Conservation (phyloP, 106 monocot genomes). For the Dendrobium officinale region DNA sequence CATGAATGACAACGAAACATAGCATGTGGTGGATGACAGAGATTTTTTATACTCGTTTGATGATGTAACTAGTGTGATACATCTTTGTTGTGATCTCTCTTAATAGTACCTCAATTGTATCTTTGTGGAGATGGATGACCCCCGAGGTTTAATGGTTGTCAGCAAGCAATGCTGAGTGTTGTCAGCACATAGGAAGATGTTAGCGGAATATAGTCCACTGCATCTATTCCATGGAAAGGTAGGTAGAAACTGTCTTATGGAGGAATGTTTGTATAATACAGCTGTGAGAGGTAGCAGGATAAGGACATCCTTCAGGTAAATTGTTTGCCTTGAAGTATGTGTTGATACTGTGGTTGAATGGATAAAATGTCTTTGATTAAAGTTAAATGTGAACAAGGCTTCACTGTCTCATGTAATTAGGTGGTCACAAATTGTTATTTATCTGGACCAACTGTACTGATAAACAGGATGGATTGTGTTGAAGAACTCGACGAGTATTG, state of each 20-base stretch:
- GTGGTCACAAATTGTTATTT: no score
- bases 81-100: not conserved
- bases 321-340: not conserved
- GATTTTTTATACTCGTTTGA: not conserved
- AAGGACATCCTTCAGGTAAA: not conserved
- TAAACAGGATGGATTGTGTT: no score
- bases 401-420: no score
- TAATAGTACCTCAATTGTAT: not conserved
- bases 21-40: no score
- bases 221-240: constrained; percentile 1
- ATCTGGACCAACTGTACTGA: no score
- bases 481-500: no score
- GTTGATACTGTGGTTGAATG: not conserved
- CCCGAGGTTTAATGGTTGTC: not conserved
- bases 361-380: not conserved
- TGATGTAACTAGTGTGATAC: not conserved
- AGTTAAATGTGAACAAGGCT: not conserved
- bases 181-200: constrained; percentile 4
- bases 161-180: not conserved
- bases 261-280: not conserved
- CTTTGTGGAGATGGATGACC: not conserved
- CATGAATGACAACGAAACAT: not conserved
- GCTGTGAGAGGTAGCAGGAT: not conserved
- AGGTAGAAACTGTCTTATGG: not conserved
- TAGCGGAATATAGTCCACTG: not conserved